Conservation (phyloP, 345 rosid genomes). For the Abelmoschus esculentus region DNA sequence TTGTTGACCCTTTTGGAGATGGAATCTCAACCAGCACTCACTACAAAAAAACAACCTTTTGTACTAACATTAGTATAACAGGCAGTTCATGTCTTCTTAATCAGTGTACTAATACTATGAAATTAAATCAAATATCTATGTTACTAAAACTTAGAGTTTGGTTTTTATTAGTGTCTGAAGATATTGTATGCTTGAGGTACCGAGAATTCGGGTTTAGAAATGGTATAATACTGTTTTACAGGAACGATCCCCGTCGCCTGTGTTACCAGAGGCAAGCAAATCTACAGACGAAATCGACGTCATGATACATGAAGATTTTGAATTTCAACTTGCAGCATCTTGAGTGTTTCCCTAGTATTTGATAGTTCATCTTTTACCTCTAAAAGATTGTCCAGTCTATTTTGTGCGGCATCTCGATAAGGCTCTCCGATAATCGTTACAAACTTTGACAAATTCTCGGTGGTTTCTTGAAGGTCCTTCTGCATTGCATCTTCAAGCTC, state of each 20-base stretch:
- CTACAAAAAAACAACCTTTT: not conserved
- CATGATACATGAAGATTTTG: conserved; percentile 67
- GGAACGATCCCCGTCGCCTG: not conserved
- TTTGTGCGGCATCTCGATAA: conserved; percentile 67
- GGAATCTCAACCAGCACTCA: conserved; percentile 11
- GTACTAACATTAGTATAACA: not conserved
- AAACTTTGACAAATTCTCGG: conserved; percentile 42
- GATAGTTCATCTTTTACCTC: conserved; percentile 48
- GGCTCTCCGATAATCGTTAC: conserved; percentile 60
- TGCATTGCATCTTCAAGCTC: conserved; percentile 93
- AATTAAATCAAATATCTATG: too few species aligned
- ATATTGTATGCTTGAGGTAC: not conserved
- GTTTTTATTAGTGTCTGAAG: not conserved
- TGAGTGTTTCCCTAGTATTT: conserved; percentile 35
- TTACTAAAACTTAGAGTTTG: too few species aligned
- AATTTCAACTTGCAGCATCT: conserved; percentile 54
- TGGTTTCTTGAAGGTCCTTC: conserved; percentile 58
- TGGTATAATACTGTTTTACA: not conserved
- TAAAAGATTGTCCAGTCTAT: conserved; percentile 48
- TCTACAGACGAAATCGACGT: not conserved
- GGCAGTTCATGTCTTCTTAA: not conserved
- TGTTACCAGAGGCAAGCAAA: not conserved
- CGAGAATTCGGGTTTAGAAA: not conserved
- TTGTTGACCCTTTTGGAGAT: too few species aligned
- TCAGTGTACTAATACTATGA: not conserved